A percentile compares a stretch with the other conserved stretches of the same genome.
Evolutionary conservation across 768 basidiomycete genomes (phyloP).

Genomic region (Pleurotus giganteus): DNA sequence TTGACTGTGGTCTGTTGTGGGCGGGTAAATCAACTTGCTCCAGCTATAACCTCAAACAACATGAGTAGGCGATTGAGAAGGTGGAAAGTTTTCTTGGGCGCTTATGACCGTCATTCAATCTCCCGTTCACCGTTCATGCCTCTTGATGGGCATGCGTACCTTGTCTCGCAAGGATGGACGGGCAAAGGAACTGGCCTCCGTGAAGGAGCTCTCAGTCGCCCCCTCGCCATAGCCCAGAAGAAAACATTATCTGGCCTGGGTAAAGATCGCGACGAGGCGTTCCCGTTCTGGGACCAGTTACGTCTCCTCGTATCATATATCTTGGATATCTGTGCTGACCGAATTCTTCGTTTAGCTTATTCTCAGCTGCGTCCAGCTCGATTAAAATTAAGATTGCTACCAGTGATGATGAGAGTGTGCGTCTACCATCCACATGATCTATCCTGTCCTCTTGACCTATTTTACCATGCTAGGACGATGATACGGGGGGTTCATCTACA

Average conservation of each 20-base stretch:
- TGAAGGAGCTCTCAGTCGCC: slow-evolving; percentile 72
- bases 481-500: slow-evolving; percentile 15
- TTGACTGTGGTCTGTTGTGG: no score
- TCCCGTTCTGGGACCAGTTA: slow-evolving; percentile 99
- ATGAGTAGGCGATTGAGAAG: no score
- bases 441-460: not conserved
- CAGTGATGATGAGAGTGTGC: slow-evolving; percentile 47
- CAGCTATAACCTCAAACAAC: no score
- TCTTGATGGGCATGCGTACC: slow-evolving; percentile 67
- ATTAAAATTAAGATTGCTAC: slow-evolving; percentile 69
- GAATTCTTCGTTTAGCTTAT: slow-evolving; percentile 52
- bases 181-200: slow-evolving; percentile 87
- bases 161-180: slow-evolving; percentile 83
- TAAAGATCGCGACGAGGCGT: slow-evolving; percentile 92
- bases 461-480: slow-evolving; percentile 15
- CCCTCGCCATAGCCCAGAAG: slow-evolving; percentile 80
- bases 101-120: no score
- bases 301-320: slow-evolving; percentile 13
- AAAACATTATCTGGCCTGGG: slow-evolving; percentile 84
- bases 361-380: slow-evolving; percentile 77
- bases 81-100: no score
- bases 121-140: slow-evolving; percentile 42
- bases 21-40: no score
- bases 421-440: slow-evolving; percentile 12
- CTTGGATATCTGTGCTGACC: not conserved